Evolutionary conservation across 2,329 filamentous ascomycete species (phyloP), one percentile per base, ranked within the genome.

Genomic region (Arthrobotrys sinensis): DNA sequence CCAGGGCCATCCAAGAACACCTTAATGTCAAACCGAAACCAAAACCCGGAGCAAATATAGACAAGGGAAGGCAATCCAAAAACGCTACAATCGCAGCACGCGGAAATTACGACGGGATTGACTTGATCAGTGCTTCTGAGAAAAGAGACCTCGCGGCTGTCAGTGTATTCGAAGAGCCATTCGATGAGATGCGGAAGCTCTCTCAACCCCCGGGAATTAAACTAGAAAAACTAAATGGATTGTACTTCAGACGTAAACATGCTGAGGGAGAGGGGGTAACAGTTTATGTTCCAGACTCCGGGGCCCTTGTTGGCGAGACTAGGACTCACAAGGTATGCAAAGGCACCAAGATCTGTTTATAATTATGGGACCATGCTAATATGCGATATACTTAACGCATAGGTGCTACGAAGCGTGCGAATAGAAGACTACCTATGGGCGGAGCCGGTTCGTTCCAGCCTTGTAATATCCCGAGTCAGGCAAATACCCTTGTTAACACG

Each of bases 171-270:
- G 46, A 40, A 36, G 64, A 67, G 34, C 64, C 64, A 14, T 67
- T 67, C 16, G 24, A 67, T 14, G 64, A 67, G 52, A 38, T 67
- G 45, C 45, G 19, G 16, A 67, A 50, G 16, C 19, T 67, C 21
- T 67, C 24, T 4, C 28, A 52, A 28, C 64, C 64, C 4, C 45
- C 45, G 8, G 34, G 34, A 1, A 10, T 21, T 0, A 55, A 43
- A 28, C 10, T 67, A 19, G 8, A 12, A 3, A 28, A 67, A n/a
- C 28, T 67, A n/a, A 2, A 28, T 3, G 64, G 48, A 21, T 40
- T 52, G 3, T 67, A 67, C 19, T 67, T 36, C 24, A 19, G 28
- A 50, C 28, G 46, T 10, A 36, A 16, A 34, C 10, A 32, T 48
- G 21, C 10, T 1, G 19, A 50, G 19, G 28, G 14, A 24, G 7